Percentiles rank a stretch among this genome's conserved stretches.
phyloP scores from a whole-genome alignment of 2,329 filamentous ascomycete genomes.

The Alternaria atra region DNA sequence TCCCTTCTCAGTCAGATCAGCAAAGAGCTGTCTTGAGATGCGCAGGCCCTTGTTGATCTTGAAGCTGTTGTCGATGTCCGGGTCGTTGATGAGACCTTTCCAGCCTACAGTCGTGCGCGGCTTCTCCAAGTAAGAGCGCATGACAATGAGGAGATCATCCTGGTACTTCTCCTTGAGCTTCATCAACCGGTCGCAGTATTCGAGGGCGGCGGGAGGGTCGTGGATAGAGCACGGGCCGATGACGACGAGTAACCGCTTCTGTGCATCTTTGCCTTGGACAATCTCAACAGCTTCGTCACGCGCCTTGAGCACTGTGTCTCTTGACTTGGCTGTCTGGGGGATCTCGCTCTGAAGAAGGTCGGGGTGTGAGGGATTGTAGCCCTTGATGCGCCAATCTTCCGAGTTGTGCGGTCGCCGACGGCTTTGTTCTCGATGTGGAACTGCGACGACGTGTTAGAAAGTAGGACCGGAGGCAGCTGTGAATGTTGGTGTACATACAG shows the following conservation, averaged over 20 bases:
- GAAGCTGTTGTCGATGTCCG: constrained; percentile 97
- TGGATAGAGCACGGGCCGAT: constrained; percentile 98
- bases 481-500: constrained; percentile 28
- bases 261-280: constrained; percentile 66
- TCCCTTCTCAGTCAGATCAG: constrained; percentile 87
- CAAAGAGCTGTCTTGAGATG: constrained; percentile 86
- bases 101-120: constrained; percentile 96
- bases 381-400: constrained; percentile 68
- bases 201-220: constrained; percentile 87
- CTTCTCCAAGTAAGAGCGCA: constrained; percentile 99
- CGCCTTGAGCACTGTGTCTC: constrained; percentile 65
- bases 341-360: constrained; percentile 97
- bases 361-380: constrained; percentile 92
- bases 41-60: constrained; percentile 98
- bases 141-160: constrained; percentile 90
- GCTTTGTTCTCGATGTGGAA: constrained; percentile 62
- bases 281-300: constrained; percentile 69
- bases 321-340: constrained; percentile 61
- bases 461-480: constrained; percentile 15
- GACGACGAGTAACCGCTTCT: constrained; percentile 74
- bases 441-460: constrained; percentile 37
- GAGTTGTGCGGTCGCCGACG: constrained; percentile 59
- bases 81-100: constrained; percentile 99
- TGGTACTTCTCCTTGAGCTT: constrained; percentile 86
- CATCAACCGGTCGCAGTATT: constrained; percentile 88